Evolutionary conservation across 2,329 filamentous ascomycete species (phyloP), one percentile per base, ranked within the genome.

Genomic region (Aotearoamyces nothofagi): DNA sequence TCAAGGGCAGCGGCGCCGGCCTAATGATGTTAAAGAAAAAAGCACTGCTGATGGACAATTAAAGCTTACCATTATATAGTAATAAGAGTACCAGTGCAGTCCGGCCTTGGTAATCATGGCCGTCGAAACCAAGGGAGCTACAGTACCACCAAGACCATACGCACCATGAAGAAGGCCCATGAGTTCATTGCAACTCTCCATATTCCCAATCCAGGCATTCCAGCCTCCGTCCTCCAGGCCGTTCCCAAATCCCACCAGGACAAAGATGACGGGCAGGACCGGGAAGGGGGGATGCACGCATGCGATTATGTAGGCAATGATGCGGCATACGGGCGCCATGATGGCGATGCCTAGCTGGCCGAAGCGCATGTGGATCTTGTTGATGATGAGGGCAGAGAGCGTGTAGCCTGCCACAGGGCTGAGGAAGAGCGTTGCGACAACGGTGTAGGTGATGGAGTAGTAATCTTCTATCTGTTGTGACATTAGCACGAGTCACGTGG

Each of bases 301-400:
- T 32, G 79, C 62, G 15, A 76, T 57, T 14, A 77, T 50, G 43
- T 80, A 83, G 11, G 75, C 66, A 14, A 72, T 39, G 6, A 82
- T 44, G 41, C 80, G 76, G 38, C 63, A 69, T 8, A 60, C 33
- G 0, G 78, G 73, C 0, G 63, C 72, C 4, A 82, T 48, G 28
- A 80, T 44, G 8, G 78, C 77, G 7, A 84, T 65, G 7, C 80
- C 80, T 10, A 76, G 65, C 44, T 81, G 78, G 19, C 81, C 80
- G 27, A 71, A 32, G n/a, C 20, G 16, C 13, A 58, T 58, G 41
- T 75, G 77, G 25, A 81, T 61, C 7, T 52, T 50, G 44, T 75
- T 78, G 49, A 79, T 82, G 27, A 65, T 45, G 1, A 79, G 50
- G 1, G 73, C 74, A 2, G 74, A 71, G 3, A 63, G 41, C 9